These are phyloP conservation scores for Aspergillus sclerotialis DNA, from an alignment of 2,329 filamentous ascomycete genomes.

Conservation along the genomic window DNA sequence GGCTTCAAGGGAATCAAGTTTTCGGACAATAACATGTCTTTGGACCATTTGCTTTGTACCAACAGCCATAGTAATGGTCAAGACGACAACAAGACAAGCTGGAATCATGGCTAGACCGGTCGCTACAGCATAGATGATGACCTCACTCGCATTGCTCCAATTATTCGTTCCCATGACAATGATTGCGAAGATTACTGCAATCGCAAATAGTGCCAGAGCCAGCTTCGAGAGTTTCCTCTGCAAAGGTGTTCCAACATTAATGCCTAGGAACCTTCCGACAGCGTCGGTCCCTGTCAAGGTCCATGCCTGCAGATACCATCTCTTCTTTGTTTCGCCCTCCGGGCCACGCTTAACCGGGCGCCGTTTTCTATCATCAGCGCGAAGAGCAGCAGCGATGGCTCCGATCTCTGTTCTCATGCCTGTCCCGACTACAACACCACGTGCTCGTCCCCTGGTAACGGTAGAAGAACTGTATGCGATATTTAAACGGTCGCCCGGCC, in stretches of 20 bases:
- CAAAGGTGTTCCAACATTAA: constrained; percentile 63
- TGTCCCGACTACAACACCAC: constrained; percentile 54
- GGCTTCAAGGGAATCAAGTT: constrained; percentile 52
- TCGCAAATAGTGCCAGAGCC: constrained; percentile 58
- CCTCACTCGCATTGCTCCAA: constrained; percentile 49
- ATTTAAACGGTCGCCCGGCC: constrained; percentile 55
- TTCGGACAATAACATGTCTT: constrained; percentile 52
- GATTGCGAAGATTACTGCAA: constrained; percentile 62
- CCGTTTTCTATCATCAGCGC: constrained; percentile 49
- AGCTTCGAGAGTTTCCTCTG: constrained; percentile 63
- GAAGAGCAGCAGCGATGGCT: constrained; percentile 58
- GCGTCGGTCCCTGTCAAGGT: constrained; percentile 50
- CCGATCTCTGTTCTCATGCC: constrained; percentile 59
- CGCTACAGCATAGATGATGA: constrained; percentile 59
- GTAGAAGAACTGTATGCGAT: constrained; percentile 57
- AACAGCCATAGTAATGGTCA: constrained; percentile 62
- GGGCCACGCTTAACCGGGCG: constrained; percentile 47
- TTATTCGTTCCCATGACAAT: constrained; percentile 61
- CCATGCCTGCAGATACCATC: constrained; percentile 48
- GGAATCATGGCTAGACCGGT: constrained; percentile 57
- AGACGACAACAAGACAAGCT: constrained; percentile 56
- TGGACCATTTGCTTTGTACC: constrained; percentile 54
- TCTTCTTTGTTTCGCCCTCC: constrained; percentile 44
- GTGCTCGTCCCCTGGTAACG: constrained; percentile 54
- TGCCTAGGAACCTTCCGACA: constrained; percentile 57